Evolutionary conservation across 1,284 basidiomycete species (phyloP), one percentile per base, ranked within the genome.

Genomic region (Hemileia vastatrix): DNA sequence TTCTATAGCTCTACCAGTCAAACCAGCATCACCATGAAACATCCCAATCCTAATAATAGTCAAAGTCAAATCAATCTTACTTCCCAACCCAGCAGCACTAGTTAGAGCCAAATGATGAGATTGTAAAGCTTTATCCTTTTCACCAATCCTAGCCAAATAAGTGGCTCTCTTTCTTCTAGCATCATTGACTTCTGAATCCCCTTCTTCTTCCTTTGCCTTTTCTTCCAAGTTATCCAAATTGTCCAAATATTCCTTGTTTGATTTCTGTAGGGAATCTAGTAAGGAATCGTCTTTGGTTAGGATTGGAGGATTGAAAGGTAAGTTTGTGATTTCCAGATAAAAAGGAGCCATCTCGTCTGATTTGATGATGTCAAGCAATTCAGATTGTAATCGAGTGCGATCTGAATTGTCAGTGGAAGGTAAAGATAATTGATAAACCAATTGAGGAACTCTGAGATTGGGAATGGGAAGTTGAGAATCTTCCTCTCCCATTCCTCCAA

Each of bases 151-250:
- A 13, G 89, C 91, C 18, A 93, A 77, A 77, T 93, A 91, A 69
- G 84, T 86, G 15, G 94, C 93, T 66, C 85, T 82, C n/a, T 86
- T 87, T 64, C 87, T 83, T 59, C 95, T 79, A 3, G 86, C 85
- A 68, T 95, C 92, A 23, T 85, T 86, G 67, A 97, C 88, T 76
- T 98, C 94, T 6, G 86, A 87, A 77, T 97, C 93, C 54, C 93
- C 94, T 72, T 93, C 86, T 8, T 86, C 90, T 79, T 90, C 87
- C 78, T 91, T 83, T 0, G 92, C 91, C 69, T 93, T 88, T 68
- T 83, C 84, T 54, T 95, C 80, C 65, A 87, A 81, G 67, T 85
- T 83, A 57, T 95, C 88, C 6, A 97, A 79, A 66, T 83, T 83
- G 64, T 84, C 81, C 23, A 97, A 81, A 72, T 88, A 84, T 45